Evolutionary conservation across 2,329 filamentous ascomycete species (phyloP).

Genomic region (Cladosporium colombiae): DNA sequence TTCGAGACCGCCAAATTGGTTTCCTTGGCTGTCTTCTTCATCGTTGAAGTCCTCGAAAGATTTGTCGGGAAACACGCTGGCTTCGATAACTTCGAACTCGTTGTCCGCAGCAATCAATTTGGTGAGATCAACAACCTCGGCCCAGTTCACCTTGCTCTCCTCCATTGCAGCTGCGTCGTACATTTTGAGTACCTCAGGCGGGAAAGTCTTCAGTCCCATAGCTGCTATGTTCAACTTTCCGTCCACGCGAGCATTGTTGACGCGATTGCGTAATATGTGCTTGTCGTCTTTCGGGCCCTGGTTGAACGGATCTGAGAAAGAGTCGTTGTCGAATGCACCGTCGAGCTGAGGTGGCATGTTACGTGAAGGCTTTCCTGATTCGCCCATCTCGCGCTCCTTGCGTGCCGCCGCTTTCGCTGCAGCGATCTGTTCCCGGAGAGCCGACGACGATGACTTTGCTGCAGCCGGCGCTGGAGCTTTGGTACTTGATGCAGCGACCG

Average conservation of each 20-base stretch:
- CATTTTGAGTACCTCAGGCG: slow-evolving; percentile 83
- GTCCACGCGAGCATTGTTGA: slow-evolving; percentile 71
- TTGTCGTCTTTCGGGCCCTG: slow-evolving; percentile 61
- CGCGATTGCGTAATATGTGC: slow-evolving; percentile 71
- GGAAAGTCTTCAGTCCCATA: slow-evolving; percentile 76
- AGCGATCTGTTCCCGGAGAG: slow-evolving; percentile 86
- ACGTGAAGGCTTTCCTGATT: slow-evolving; percentile 21
- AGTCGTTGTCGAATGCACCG: slow-evolving; percentile 58
- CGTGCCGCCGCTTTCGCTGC: slow-evolving; percentile 78
- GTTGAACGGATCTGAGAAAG: slow-evolving; percentile 70
- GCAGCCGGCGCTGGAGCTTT: slow-evolving; percentile 4
- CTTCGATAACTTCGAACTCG: slow-evolving; percentile 72
- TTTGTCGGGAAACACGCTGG: slow-evolving; percentile 76
- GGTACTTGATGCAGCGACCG: slow-evolving; percentile 14
- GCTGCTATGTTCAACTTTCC: slow-evolving; percentile 88
- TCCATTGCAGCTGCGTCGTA: slow-evolving; percentile 75
- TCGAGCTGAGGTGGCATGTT: slow-evolving; percentile 9
- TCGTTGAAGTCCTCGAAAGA: slow-evolving; percentile 55
- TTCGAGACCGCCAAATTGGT: slow-evolving; percentile 81
- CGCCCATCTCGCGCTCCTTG: slow-evolving; percentile 38
- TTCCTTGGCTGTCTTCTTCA: slow-evolving; percentile 66
- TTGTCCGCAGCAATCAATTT: slow-evolving; percentile 88
- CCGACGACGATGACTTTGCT: slow-evolving; percentile 64
- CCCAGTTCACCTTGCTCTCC: slow-evolving; percentile 71
- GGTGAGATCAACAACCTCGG: slow-evolving; percentile 84